Base-by-base conservation (phyloP, 2,329 filamentous ascomycete genomes). In the Hypoxylon sp. region DNA sequence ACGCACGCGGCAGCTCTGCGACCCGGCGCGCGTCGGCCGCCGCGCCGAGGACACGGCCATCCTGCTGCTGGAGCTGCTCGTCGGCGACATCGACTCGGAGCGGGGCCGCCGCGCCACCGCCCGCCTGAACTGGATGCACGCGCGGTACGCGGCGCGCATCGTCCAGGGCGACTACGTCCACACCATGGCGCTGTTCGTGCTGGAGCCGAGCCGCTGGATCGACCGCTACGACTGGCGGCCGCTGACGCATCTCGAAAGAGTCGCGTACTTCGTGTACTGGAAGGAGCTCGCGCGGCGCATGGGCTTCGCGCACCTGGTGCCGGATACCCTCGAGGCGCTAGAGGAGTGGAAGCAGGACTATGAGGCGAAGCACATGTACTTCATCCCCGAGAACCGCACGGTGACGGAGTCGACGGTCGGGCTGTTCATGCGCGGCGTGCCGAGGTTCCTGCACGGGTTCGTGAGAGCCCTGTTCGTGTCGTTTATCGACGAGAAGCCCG, bases 191-290 rank as follows among this genome's bases (percentile, higher is more conserved):
- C 67, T 72, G 34, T 71, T 72, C 56, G 67, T 71, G 39, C 65
- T 70, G 32, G 70, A 72, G 62, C 69, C 70, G 34, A 52, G 60
- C 43, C 59, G 65, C 44, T 72, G 70, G 70, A 63, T 72, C 56
- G 67, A 68, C 15, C 64, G 61, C 20, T 70, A 68, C 57, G 68
- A 71, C 24, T 72, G 70, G 70, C 68, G 70, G 24, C 43, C 59
- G 13, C 41, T 71, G 54, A 67, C 70, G 6, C 37, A 50, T 2
- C 50, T 72, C 44, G 70, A 72, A 63, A 64, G 62, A 41, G 62
- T 68, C 28, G 70, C 70, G 15, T 63, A 66, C 30, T 62, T 65
- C 32, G 58, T 69, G 22, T 72, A 68, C 59, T 72, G 70, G 70
- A 62, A 67, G 34, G 69, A 71, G 61, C 58, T 72, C 26, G 69